Conservation (phyloP, 2,329 filamentous ascomycete species). For the Fusarium transvaalense region DNA sequence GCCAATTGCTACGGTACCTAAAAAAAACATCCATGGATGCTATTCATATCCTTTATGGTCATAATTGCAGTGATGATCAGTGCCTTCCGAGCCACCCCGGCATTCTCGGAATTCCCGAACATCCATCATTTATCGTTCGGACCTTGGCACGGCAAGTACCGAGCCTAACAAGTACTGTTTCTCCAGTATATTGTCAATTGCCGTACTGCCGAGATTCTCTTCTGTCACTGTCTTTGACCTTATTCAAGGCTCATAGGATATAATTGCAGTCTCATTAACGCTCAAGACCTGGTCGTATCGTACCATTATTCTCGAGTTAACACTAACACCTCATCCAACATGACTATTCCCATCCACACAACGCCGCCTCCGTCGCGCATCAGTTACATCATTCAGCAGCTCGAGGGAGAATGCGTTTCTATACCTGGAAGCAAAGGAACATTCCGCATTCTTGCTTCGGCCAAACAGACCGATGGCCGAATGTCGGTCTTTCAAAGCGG, state of each 20-base stretch:
- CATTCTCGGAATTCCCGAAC: constrained; percentile 14
- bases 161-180: background rate
- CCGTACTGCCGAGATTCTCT: background rate
- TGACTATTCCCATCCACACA: constrained; percentile 51
- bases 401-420: constrained; percentile 64
- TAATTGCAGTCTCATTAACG: background rate
- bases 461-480: constrained; percentile 63
- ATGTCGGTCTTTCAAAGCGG: constrained; percentile 65
- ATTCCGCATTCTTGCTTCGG: constrained; percentile 64
- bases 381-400: constrained; percentile 61
- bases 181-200: background rate
- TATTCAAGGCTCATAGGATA: background rate
- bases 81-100: constrained; percentile 3
- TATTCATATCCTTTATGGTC: background rate
- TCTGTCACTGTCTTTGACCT: background rate
- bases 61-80: background rate
- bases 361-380: constrained; percentile 55
- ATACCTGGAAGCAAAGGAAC: constrained; percentile 66
- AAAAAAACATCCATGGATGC: background rate
- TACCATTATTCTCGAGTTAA: background rate
- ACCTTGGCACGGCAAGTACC: background rate
- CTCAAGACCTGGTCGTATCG: background rate
- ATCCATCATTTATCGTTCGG: background rate
- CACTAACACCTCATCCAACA: constrained; percentile 23
- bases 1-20: background rate